Base-by-base conservation (phyloP, 2,329 filamentous ascomycete genomes). In the Akanthomyces muscarius region DNA sequence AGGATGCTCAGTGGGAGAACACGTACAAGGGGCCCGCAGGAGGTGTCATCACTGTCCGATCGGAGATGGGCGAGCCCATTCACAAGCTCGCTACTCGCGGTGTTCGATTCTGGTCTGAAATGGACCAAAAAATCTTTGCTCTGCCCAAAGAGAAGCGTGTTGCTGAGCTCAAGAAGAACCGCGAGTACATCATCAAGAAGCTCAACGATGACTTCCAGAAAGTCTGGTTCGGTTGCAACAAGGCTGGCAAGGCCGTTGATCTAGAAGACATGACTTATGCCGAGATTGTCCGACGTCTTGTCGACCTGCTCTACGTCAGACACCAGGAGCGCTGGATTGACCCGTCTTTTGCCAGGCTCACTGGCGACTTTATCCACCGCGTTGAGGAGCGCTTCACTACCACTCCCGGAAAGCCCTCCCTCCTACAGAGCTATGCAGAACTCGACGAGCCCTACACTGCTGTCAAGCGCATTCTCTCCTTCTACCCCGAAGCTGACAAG, bases 41-140 rank as follows among this genome's bases (percentile, higher is more conserved):
- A 71, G 95, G 95, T 74, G 87, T 99, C 66, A 94, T 99, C 71
- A 99, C 95, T 33, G 95, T 99, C 55, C 87, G 92, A 67, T 99
- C 95, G 1, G 95, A 99, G 79, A 99, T 99, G 96, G 96, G 95
- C 52, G 95, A 99, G 82, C 96, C 95, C 6, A 99, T 99, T 66
- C 95, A 99, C 82, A 99, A 99, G 81, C 86, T 99, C 64, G 96
- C 95, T 18, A 99, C 95, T 55, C 90, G 96, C 64, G 95, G 95
- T 84, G 93, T 99, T 54, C 82, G 86, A 61, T 97, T 99, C 82
- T 99, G 95, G 95, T 89, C 92, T 56, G 96, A 99, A 79, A 97
- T 99, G 92, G 95, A 99, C 73, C 86, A 96, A 76, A 97, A 96
- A 79, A 98, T 99, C 71, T 99, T 99, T 82, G 90, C 87, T 73